Evolutionary conservation across 225 moss, liverwort and hornwort species (phyloP), one percentile per base, ranked within the genome.

Genomic region (Asterella californica): DNA sequence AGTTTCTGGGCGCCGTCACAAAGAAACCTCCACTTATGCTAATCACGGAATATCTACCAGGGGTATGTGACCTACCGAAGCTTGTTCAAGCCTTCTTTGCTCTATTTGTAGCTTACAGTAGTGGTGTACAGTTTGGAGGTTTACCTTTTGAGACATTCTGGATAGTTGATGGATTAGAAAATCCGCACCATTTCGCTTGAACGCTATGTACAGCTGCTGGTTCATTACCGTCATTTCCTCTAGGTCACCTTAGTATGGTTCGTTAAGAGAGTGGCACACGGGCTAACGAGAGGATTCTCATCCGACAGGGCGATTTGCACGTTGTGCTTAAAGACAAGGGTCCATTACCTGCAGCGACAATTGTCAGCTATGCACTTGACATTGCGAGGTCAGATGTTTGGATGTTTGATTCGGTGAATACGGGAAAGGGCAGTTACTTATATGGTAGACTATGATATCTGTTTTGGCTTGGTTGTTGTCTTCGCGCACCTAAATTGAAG

Each of bases 1-100:
- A 95, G 78, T 95, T 95, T 77, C 83, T 95, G 36, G 93, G 94
- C 24, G 94, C 94, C 22, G 94, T 95, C 11, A 95, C 94, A 4
- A 81, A 82, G 42, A 82, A 84, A 73, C 87, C 76, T 27, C 94
- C 94, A 10, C 88, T 95, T 27, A 95, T 95, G 91, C 82, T 95
- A 62, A 82, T 95, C 45, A 95, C 94, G 1, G 94, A 95, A 84
- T 95, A 81, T 76, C 90, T 95, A n/a, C 85, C 90, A 24, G 93
- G 93, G 52, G 87, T 87, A n/a, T 70, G 84, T 78, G 34, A 33
- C 72, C 74, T 24, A 15, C 77, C n/a, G 36, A 74, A 71, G 6
- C 46, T 71, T 22, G 8, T n/a, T 14, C 27, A 63, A 63, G 27
- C 4, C 47, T n/a, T 71, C 71, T 47, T 46, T 71, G 46, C 22